Base-by-base conservation (phyloP, 345 rosid genomes). In the Hibiscus syriacus region DNA sequence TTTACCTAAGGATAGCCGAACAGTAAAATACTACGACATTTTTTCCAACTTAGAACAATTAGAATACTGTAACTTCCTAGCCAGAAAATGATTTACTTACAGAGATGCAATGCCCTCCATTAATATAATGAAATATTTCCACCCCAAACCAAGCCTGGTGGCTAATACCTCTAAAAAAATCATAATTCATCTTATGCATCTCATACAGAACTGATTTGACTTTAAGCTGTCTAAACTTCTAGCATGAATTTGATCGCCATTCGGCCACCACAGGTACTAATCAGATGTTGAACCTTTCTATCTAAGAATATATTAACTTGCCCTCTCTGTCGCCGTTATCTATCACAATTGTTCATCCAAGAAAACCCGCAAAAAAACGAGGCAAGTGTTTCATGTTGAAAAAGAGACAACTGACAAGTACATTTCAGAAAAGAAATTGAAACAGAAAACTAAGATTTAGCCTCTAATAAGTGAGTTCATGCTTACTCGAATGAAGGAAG, bases 401-500 rank as follows among this genome's bases (percentile, higher is more conserved):
- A 16, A 70, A 62, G 68, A 54, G 30, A 41, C 22, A 50, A 17
- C n/a, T 52, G 36, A 68, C 32, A 45, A 68, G 20, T 56, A 54
- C 43, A 20, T 3, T 43, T 63, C 55, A 56, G 64, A 22, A 74
- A 55, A 52, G 43, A 34, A 36, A 62, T 13, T 60, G 25, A 73
- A 71, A 64, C 45, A 67, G 8, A 49, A 65, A 67, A 58, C 53
- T 52, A 60, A 20, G 65, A 38, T 36, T 20, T 38, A 62, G 49
- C 59, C 34, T 49, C 59, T 20, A 56, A 72, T 16, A 36, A 23
- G 76, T 1, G 62, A 55, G 10, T 32, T 55, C 25, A 66, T 68
- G 76, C 98, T 85, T 87, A 92, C 98, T 82, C 92, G 45, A 82
- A 84, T 70, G 85, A 78, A 71, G 96, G 88, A 58, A 81, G 79